A percentile compares a stretch with the other conserved stretches of the same genome.
Conservation (phyloP, 163 green algal genomes). For the Prototheca wickerhamii region DNA sequence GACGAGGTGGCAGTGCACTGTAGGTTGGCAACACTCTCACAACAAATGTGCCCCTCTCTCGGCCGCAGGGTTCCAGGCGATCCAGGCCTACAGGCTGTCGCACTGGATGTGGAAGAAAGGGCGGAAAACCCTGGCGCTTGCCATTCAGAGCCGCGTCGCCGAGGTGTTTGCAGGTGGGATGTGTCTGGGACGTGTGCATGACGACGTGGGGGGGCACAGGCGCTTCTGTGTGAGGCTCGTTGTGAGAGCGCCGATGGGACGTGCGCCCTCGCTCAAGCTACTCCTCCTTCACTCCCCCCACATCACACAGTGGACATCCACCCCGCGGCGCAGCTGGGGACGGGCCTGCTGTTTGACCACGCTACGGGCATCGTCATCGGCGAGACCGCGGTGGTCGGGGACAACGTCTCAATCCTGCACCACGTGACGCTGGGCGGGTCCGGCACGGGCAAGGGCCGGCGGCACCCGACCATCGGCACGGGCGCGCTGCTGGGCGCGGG, state of each 20-base stretch:
- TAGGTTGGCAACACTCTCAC: too few species aligned
- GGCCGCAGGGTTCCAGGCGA: conserved; percentile 44
- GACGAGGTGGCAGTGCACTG: not conserved
- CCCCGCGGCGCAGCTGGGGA: conserved; percentile 72
- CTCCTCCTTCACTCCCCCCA: too few species aligned
- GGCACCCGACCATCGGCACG: conserved; percentile 78
- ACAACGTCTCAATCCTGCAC: conserved; percentile 96
- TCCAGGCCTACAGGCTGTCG: conserved; percentile 79
- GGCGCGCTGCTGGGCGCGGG: conserved; percentile 91
- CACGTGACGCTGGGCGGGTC: conserved; percentile 88
- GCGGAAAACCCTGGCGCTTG: conserved; percentile 68
- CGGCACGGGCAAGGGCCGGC: conserved; percentile 67
- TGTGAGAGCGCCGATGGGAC: too few species aligned
- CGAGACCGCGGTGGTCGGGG: conserved; percentile 87
- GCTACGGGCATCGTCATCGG: conserved; percentile 93
- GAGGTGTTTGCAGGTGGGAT: conserved; percentile 80
- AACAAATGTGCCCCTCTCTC: too few species aligned
- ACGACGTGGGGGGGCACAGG: too few species aligned
- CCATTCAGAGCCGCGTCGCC: conserved; percentile 76
- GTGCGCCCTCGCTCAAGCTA: too few species aligned
- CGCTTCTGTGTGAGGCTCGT: too few species aligned
- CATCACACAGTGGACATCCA: conserved; percentile 93
- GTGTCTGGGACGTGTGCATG: too few species aligned
- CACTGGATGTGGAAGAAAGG: conserved; percentile 83
- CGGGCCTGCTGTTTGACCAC: conserved; percentile 91